Conservation (phyloP, 495 filamentous ascomycete species). For the Filosporella fistucella region DNA sequence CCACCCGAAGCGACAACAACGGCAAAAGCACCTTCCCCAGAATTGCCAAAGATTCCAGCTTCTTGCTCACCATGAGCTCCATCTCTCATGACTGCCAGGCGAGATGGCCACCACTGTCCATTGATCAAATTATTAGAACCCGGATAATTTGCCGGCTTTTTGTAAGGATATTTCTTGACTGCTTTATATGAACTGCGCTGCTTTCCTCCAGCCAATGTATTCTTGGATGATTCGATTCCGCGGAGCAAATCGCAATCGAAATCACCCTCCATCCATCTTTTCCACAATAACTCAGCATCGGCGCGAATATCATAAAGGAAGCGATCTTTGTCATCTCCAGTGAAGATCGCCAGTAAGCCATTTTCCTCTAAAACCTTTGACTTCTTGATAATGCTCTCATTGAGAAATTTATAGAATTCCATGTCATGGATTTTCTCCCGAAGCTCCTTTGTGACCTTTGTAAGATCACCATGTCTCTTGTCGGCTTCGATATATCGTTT, state of each 20-base stretch:
- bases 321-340: constrained; percentile 2
- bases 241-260: constrained; percentile 41
- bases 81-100: constrained; percentile 46
- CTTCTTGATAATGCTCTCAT: constrained; percentile 25
- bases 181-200: constrained; percentile 24
- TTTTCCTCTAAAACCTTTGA: constrained; percentile 32
- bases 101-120: constrained; percentile 55
- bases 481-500: too few species aligned
- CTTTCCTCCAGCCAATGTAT: constrained; percentile 9
- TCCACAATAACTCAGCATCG: constrained; percentile 29
- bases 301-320: constrained; percentile 38
- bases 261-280: constrained; percentile 30
- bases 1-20: constrained; percentile 36
- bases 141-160: constrained; percentile 25
- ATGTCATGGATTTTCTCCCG: constrained; percentile 27
- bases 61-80: constrained; percentile 51
- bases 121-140: constrained; percentile 43
- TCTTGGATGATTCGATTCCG: constrained; percentile 33
- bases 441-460: too few species aligned
- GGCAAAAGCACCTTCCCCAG: constrained; percentile 30
- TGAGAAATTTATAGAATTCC: constrained; percentile 26
- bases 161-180: constrained; percentile 20
- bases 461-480: too few species aligned
- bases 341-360: constrained; percentile 33
- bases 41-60: constrained; percentile 42